Percentiles rank a stretch among this genome's conserved stretches.
Conservation (phyloP, 768 basidiomycete species). For the Dentipellis fragilis region DNA sequence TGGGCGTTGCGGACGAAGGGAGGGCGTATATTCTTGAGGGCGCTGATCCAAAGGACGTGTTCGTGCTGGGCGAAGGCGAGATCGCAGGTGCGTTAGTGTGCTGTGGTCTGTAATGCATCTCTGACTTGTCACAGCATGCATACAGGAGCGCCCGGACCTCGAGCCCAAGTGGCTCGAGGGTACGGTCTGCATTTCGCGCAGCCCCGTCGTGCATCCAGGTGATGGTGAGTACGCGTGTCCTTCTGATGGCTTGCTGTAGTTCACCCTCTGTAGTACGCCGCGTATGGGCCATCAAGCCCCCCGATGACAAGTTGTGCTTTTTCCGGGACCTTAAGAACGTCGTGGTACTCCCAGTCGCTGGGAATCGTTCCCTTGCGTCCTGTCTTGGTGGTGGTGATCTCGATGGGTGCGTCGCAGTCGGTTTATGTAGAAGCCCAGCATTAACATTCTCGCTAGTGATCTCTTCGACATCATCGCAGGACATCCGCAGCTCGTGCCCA, state of each 20-base stretch:
- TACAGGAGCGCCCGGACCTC: slow-evolving; percentile 2
- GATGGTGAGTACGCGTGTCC: slow-evolving; percentile 15
- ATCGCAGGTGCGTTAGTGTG: slow-evolving; percentile 6
- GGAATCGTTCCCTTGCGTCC: slow-evolving; percentile 49
- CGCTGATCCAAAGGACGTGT: neutral
- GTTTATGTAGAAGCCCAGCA: neutral
- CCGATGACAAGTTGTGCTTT: slow-evolving; percentile 12
- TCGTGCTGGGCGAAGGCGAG: neutral
- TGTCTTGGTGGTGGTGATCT: slow-evolving; percentile 69
- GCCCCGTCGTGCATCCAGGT: slow-evolving; percentile 25
- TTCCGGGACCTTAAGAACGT: slow-evolving; percentile 17
- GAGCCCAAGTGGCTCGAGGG: slow-evolving; percentile 1
- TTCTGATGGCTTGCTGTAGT: neutral
- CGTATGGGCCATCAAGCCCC: slow-evolving; percentile 20
- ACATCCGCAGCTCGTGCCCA: slow-evolving; percentile 45
- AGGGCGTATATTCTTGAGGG: slow-evolving; percentile 38
- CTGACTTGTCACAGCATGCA: slow-evolving; percentile 1
- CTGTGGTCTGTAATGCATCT: neutral
- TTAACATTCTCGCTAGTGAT: slow-evolving; percentile 34
- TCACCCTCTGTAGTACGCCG: slow-evolving; percentile 10
- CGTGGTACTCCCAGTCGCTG: slow-evolving; percentile 15
- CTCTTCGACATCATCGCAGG: slow-evolving; percentile 47
- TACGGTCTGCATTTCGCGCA: slow-evolving; percentile 17
- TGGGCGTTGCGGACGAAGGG: slow-evolving; percentile 80
- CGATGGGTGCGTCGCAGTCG: slow-evolving; percentile 44